Conservation (phyloP, 257 asterid genomes). For the Nicotiana obtusifolia region DNA sequence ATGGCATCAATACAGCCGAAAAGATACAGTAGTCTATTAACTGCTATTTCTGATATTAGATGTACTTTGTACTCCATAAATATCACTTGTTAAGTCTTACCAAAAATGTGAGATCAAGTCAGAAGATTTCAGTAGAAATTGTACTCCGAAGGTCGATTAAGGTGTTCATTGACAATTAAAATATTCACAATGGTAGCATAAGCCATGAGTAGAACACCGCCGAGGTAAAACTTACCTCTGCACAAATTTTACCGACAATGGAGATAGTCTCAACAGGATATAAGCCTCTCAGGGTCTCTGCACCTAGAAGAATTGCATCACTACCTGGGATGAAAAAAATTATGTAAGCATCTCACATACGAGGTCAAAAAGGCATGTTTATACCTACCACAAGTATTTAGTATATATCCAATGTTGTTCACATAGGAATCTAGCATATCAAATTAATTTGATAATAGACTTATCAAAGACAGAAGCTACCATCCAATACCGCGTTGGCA, state of each 20-base stretch:
- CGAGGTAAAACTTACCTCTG: conserved; percentile 38
- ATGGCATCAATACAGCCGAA: background rate
- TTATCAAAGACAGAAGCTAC: conserved; percentile 22
- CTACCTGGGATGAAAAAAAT: conserved; percentile 45
- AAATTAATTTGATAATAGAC: background rate
- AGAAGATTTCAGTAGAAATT: background rate
- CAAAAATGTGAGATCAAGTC: background rate
- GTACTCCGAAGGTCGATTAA: background rate
- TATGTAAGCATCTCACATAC: background rate
- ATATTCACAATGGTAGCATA: background rate
- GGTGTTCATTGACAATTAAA: background rate
- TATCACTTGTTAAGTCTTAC: background rate
- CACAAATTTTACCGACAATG: conserved; percentile 80
- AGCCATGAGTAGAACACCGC: background rate
- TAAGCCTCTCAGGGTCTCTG: conserved; percentile 88
- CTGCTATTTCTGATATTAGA: background rate
- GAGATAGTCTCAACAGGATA: conserved; percentile 88
- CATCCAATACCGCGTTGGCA: conserved; percentile 93
- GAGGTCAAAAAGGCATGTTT: background rate
- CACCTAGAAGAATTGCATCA: conserved; percentile 97
- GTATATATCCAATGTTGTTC: background rate
- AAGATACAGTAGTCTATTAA: background rate
- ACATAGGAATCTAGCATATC: background rate
- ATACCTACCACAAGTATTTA: background rate
- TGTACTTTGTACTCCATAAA: background rate